These are phyloP conservation scores for Eleusine indica DNA, from an alignment of 176 grass and related monocot species.

Conservation along the genomic window DNA sequence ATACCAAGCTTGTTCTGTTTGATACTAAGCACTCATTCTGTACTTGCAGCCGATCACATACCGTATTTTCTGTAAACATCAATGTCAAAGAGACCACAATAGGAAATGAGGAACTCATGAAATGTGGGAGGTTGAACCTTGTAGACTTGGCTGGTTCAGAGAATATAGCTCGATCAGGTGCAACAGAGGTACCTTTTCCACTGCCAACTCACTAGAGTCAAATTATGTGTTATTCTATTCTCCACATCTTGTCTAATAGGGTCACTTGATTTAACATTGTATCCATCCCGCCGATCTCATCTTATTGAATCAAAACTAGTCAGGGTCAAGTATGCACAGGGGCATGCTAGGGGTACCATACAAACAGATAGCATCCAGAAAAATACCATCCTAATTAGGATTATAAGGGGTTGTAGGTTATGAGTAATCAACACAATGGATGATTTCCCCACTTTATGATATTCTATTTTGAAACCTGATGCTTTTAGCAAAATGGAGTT, in stretches of 20 bases:
- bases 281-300: slow-evolving; percentile 4
- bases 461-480: not conserved
- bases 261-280: slow-evolving; percentile 3
- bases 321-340: slow-evolving; percentile 3
- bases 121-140: slow-evolving; percentile 83
- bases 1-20: not conserved
- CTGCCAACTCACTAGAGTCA: slow-evolving; percentile 9
- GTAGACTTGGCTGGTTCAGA: slow-evolving; percentile 96
- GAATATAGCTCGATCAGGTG: slow-evolving; percentile 81
- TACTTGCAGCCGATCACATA: slow-evolving; percentile 81
- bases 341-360: slow-evolving; percentile 6
- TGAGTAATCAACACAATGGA: not conserved
- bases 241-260: slow-evolving; percentile 8
- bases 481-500: not conserved
- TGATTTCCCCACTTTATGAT: not conserved
- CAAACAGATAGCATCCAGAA: not conserved
- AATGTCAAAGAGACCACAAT: slow-evolving; percentile 70
- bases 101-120: slow-evolving; percentile 72
- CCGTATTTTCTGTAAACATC: slow-evolving; percentile 88
- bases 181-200: slow-evolving; percentile 68
- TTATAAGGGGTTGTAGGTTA: not conserved
- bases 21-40: slow-evolving; percentile 41
- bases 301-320: not conserved
- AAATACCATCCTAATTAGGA: not conserved
- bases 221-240: slow-evolving; percentile 16